Evolutionary conservation across 768 basidiomycete species (phyloP).

Genomic region (Suillus tomentosus): DNA sequence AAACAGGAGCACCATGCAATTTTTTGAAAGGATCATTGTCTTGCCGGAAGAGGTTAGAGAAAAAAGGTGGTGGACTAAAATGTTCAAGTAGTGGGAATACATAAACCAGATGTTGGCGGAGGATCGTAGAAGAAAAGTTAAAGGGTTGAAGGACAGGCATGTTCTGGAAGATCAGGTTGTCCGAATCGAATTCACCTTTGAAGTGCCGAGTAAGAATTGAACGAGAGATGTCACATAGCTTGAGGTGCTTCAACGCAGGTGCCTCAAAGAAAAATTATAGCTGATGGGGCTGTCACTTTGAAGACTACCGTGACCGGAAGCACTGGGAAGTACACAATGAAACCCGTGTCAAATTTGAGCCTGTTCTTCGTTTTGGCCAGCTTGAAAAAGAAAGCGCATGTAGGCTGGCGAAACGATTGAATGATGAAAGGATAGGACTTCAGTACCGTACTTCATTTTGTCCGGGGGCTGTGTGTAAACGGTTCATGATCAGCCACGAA

Average conservation of each 20-base stretch:
- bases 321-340: constrained; percentile 2
- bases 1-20: too few species aligned
- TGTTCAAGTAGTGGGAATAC: background rate
- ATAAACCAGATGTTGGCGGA: constrained; percentile 8
- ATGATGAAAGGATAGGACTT: too few species aligned
- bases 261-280: background rate
- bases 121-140: constrained; percentile 5
- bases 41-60: background rate
- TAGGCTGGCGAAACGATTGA: too few species aligned
- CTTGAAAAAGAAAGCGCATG: background rate
- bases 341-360: constrained; percentile 1
- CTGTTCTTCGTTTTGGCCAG: background rate
- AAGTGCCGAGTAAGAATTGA: background rate
- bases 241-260: constrained; percentile 13
- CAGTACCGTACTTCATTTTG: too few species aligned
- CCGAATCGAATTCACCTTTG: background rate
- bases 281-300: constrained; percentile 13
- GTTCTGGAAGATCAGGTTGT: background rate
- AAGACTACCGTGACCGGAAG: background rate
- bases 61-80: background rate
- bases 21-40: background rate
- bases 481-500: too few species aligned
- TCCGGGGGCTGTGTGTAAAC: background rate
- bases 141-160: background rate
- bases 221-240: constrained; percentile 8